Base-by-base conservation (phyloP, 257 asterid genomes). In the Echium plantagineum region DNA sequence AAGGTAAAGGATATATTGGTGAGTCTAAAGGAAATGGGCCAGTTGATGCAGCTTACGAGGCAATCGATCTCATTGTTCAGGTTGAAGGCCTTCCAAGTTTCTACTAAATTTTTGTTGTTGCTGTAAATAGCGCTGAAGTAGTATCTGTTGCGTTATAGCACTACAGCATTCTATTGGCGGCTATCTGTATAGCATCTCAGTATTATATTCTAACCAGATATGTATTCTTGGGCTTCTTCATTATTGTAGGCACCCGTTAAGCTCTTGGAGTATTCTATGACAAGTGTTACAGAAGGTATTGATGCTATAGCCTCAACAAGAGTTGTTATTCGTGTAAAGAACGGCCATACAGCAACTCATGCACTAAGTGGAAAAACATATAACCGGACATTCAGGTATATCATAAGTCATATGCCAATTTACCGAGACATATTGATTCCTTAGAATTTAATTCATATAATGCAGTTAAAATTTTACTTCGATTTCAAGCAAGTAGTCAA, bases 1-100 rank as follows among this genome's bases (percentile, higher is more conserved):
- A 84, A 64, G 95, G 90, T 35, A 65, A 62, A 3, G 89, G 76
- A 74, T 94, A 79, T 62, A 71, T 88, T 65, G 75, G 85, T 59
- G 88, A 90, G 75, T 84, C 98, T 61, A 89, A 86, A 64, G 98
- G 98, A 73, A 84, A 89, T 5, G 98, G 98, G 63, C 98, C 98
- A 4, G 95, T 91, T 68, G 97, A 88, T 76, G 96, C 98, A 35
- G 94, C 97, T 42, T 91, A 88, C 59, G 84, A 86, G 78, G 97
- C 97, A 12, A 83, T 88, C 76, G 98, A 91, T 77, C 85, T 78
- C 65, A 67, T 81, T 71, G 85, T 83, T 55, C 78, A 91, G 97
- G 98, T 91, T 32, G 32, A 78, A 42, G 46, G 68, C 48, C 72
- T 61, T 66, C 51, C 24, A 65, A 62, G 53, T 58, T 67, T 30